Evolutionary conservation across 2,329 filamentous ascomycete species (phyloP), one percentile per base, ranked within the genome.

Genomic region (Clathrospora elynae): DNA sequence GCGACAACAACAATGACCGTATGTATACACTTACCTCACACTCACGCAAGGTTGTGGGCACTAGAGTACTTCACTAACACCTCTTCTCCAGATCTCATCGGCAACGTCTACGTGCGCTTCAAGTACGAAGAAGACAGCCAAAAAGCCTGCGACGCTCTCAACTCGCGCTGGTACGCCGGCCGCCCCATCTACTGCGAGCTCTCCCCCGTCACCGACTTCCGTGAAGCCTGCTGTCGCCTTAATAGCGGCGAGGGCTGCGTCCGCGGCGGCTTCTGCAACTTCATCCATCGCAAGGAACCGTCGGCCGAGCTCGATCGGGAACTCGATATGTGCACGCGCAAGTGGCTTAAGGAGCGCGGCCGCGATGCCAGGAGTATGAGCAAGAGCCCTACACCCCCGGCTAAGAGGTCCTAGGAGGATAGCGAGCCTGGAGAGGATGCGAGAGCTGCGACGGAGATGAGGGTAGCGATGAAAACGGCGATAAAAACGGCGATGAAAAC

Each of bases 1-100:
- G 93, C 75, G 93, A 99, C 77, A 99, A 99, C 74, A 97, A 97
- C 75, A 99, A 99, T 75, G 93, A 99, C 70, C 92, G 85, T 88
- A 71, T 61, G 85, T 82, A 17, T 9, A 44, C 40, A 32, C 12
- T 12, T 28, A 33, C 12, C 32, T 30, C 24, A 6, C 31, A 13
- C 13, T 9, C n/a, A 19, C 13, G 22, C 4, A 19, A 6, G 8
- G 6, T n/a, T n/a, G n/a, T n/a, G n/a, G n/a, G n/a, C n/a, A n/a
- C n/a, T 20, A 19, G 1, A 3, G 14, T 7, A 11, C n/a, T 24
- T 43, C 24, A 45, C 55, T 51, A 51, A 53, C 37, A 3, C 11
- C n/a, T 5, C 7, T 7, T 7, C 5, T 35, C n/a, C 55, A 89
- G 86, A 99, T 75, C 81, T 99, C 38, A 96, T 99, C 69, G 93